These are phyloP conservation scores for Allantophomopsis lycopodina DNA, from an alignment of 2,329 filamentous ascomycete genomes.

Conservation along the genomic window DNA sequence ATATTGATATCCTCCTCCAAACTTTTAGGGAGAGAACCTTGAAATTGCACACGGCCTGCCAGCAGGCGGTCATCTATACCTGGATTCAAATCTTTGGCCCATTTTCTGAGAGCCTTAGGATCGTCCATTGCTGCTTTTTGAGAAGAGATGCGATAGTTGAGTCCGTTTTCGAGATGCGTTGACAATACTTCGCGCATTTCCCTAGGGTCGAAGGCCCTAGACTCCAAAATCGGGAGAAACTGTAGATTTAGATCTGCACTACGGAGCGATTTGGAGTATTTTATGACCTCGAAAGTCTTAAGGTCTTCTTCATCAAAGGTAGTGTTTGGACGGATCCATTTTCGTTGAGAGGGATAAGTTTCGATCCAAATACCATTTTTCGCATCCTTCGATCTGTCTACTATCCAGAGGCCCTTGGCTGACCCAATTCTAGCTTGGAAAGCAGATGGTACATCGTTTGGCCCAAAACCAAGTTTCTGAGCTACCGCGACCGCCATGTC, in stretches of 20 bases:
- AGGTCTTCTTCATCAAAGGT: slow-evolving; percentile 25
- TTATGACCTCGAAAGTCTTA: slow-evolving; percentile 52
- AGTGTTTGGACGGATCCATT: slow-evolving; percentile 42
- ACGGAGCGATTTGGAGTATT: slow-evolving; percentile 28
- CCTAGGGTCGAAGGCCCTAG: slow-evolving; percentile 32
- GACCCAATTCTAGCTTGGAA: slow-evolving; percentile 60
- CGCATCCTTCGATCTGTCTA: slow-evolving; percentile 32
- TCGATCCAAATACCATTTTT: slow-evolving; percentile 47
- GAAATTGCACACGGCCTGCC: slow-evolving; percentile 8
- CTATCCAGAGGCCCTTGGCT: slow-evolving; percentile 64
- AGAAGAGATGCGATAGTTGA: slow-evolving; percentile 36
- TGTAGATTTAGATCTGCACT: slow-evolving; percentile 50
- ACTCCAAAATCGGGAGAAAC: slow-evolving; percentile 53
- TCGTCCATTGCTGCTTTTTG: slow-evolving; percentile 36
- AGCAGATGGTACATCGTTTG: slow-evolving; percentile 38
- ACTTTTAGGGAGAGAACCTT: slow-evolving; percentile 9
- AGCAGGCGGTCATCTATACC: slow-evolving; percentile 21
- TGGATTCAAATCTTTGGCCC: slow-evolving; percentile 32
- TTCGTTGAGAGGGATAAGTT: slow-evolving; percentile 51
- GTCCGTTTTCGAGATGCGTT: slow-evolving; percentile 30
- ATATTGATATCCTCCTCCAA: slow-evolving; percentile 35
- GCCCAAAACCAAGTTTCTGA: slow-evolving; percentile 28
- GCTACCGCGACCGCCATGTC: slow-evolving; percentile 40
- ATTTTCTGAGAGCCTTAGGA: slow-evolving; percentile 35
- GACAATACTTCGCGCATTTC: slow-evolving; percentile 34